Evolutionary conservation across 83 land plant species (phyloP).

Genomic region (Thuja plicata): DNA sequence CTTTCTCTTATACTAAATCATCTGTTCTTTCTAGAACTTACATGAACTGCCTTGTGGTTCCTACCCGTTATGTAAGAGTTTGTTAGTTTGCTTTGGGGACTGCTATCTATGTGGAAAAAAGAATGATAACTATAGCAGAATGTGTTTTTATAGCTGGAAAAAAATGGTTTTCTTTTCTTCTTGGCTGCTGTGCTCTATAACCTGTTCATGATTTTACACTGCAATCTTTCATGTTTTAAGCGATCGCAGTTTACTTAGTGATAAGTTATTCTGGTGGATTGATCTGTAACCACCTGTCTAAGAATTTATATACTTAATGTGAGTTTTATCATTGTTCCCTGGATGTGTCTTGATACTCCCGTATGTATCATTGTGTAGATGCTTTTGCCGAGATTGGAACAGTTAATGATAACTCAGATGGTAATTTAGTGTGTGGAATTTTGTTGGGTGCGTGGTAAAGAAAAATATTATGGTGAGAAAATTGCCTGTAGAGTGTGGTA

Average conservation of each 20-base stretch:
- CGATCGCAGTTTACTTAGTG: background rate
- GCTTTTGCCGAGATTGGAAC: background rate
- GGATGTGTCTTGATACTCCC: background rate
- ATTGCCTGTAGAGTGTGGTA: background rate
- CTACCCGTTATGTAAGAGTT: background rate
- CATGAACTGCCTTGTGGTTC: background rate
- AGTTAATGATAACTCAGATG: background rate
- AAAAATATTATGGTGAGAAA: background rate
- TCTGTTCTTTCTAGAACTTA: background rate
- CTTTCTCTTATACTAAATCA: background rate
- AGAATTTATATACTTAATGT: no score
- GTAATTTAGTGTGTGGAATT: background rate
- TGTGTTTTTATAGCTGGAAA: background rate
- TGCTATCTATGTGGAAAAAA: background rate
- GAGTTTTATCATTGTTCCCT: background rate
- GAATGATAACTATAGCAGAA: background rate
- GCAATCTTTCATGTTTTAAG: background rate
- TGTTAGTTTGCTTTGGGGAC: background rate
- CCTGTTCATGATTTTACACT: background rate
- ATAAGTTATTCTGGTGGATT: background rate
- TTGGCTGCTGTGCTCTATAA: background rate
- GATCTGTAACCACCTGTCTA: background rate
- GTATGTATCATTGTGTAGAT: background rate
- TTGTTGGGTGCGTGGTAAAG: background rate
- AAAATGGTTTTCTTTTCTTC: background rate